phyloP scores from a whole-genome alignment of 1,284 basidiomycete species.

The Malassezia brasiliensis region DNA sequence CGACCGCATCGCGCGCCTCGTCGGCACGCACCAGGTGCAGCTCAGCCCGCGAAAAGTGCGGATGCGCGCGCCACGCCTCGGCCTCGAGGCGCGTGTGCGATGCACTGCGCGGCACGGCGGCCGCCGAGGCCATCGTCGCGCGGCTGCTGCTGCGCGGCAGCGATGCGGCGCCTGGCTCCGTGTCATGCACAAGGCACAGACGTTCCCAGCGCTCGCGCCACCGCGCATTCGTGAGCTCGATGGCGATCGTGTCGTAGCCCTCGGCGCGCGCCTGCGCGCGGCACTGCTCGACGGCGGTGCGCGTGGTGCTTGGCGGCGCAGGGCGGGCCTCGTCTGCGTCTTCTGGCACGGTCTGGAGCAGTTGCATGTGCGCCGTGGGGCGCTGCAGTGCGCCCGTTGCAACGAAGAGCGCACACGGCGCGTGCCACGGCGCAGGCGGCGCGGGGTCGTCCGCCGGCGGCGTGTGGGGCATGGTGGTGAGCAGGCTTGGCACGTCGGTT shows the following conservation, averaged over 20 bases:
- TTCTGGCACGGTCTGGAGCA: neutral
- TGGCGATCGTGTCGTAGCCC: slow-evolving; percentile 57
- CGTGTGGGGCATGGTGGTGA: too few species aligned
- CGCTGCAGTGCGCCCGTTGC: neutral
- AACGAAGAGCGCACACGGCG: neutral
- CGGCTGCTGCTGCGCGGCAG: slow-evolving; percentile 34
- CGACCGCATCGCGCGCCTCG: slow-evolving; percentile 69
- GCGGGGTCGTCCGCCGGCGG: too few species aligned
- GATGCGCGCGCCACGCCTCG: slow-evolving; percentile 76
- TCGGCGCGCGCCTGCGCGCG: slow-evolving; percentile 29
- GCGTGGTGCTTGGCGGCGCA: neutral
- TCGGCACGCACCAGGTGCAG: slow-evolving; percentile 78
- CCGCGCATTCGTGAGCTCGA: slow-evolving; percentile 74
- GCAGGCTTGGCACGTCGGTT: too few species aligned
- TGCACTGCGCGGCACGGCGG: neutral
- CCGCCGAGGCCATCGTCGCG: slow-evolving; percentile 20
- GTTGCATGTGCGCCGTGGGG: neutral
- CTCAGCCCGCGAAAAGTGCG: slow-evolving; percentile 70
- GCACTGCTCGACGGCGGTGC: slow-evolving; percentile 16
- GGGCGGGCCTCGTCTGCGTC: neutral
- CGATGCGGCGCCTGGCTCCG: neutral
- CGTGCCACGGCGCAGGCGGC: neutral
- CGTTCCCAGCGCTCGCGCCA: slow-evolving; percentile 83
- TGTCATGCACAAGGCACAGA: slow-evolving; percentile 61
- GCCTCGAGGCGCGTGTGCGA: slow-evolving; percentile 54